A percentile compares a stretch with the other conserved stretches of the same genome.
phyloP scores from a whole-genome alignment of 2,329 filamentous ascomycete genomes.

The Teratosphaeria nubilosa region DNA sequence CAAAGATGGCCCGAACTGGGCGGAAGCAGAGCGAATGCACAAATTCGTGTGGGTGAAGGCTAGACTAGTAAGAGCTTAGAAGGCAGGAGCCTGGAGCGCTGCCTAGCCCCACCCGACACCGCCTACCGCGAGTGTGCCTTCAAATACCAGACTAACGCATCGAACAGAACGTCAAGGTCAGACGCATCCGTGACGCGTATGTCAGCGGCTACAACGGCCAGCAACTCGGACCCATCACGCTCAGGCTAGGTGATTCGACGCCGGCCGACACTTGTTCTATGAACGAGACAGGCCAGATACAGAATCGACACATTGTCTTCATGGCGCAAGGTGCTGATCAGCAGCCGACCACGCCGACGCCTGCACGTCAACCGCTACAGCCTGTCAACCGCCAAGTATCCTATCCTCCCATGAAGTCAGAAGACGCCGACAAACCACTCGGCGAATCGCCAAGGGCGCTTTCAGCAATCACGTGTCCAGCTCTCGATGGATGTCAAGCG shows the following conservation, averaged over 20 bases:
- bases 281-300: background rate
- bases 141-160: background rate
- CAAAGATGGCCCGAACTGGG: background rate
- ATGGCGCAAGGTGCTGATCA: background rate
- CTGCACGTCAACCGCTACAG: slow-evolving; percentile 8
- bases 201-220: background rate
- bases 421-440: background rate
- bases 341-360: background rate
- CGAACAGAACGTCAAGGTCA: background rate
- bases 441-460: background rate
- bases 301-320: background rate
- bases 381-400: slow-evolving; percentile 9
- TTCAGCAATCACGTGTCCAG: background rate
- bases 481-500: background rate
- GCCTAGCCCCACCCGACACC: background rate
- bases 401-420: background rate
- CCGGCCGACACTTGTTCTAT: background rate
- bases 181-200: background rate
- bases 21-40: background rate
- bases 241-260: background rate
- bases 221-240: background rate
- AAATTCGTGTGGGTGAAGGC: background rate
- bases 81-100: background rate
- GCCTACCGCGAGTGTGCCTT: background rate
- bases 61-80: background rate